Base-by-base conservation (phyloP, 495 filamentous ascomycete species). In the Friedmanniomyces simplex region DNA sequence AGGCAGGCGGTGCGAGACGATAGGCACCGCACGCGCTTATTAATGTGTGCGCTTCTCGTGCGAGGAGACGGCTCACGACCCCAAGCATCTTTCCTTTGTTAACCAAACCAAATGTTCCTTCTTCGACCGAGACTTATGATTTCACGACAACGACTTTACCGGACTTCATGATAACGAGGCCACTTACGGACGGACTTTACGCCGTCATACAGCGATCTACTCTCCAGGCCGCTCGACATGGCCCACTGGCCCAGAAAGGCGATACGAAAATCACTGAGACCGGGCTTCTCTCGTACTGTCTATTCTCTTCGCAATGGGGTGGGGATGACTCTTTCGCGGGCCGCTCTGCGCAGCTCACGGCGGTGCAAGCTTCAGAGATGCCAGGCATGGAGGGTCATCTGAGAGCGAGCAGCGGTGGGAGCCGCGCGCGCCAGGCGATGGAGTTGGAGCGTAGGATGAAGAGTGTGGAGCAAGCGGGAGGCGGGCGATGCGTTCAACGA, bases 81-180 rank as follows among this genome's bases (percentile, higher is more conserved):
- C 7, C n/a, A 43, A 21, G 46, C 46, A 49, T 41, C 28, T 57
- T 55, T 56, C 47, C 49, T 53, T 36, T 52, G 51, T 60, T 26
- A 8, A 4, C 37, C 21, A 50, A 24, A 43, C 34, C 42, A 24
- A 36, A 18, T 61, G 59, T 61, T 57, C 52, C 36, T 50, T 61
- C 37, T 24, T 22, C 30, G 25, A 41, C 32, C 48, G 49, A 45
- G n/a, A 21, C 46, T 60, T 47, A 60, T 50, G 54, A 61, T 52
- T 32, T 62, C 41, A 62, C 50, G 59, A 62, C 59, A 16, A 62
- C 50, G 54, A 62, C 59, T 58, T 39, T 58, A 62, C 55, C 43
- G 54, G 41, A 25, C 59, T 48, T 52, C 46, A 62, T 46, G 59
- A 62, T 62, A 50, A 62, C 55, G 54, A 55, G 45, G 36, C 26